Evolutionary conservation across 306 rosid species (phyloP), one percentile per base, ranked within the genome.

Genomic region (Vicia villosa): DNA sequence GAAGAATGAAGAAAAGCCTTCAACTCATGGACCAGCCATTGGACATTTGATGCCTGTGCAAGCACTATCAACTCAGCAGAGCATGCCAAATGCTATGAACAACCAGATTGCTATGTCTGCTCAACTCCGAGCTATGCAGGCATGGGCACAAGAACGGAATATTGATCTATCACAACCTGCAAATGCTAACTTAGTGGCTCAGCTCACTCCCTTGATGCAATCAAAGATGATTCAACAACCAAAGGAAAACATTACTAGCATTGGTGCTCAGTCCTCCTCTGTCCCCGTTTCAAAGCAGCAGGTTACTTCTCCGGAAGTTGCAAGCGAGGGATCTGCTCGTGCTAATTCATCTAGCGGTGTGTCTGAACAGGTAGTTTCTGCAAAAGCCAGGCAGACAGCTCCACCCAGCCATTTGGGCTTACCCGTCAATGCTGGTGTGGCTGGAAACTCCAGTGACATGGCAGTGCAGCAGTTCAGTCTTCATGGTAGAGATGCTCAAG

Each of bases 161-260:
- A 88, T 93, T 69, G 96, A 94, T 83, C 87, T 88, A 69, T 84
- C 95, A 22, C 77, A 82, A 68, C 98, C 97, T 64, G 79, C 86
- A 73, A 88, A 86, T 85, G 93, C 86, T 68, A 79, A 77, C 77
- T 66, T 88, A 69, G 62, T 88, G 86, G 83, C 90, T 26, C 96
- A 86, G 82, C 82, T 94, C 74, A 76, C 85, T 72, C 92, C 90
- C 12, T 36, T 88, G 68, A 69, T 90, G 84, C 97, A 90, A 54
- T 72, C 98, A 62, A 90, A 90, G 73, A 86, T 86, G 87, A 76
- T 46, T 52, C 77, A 84, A 46, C 98, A 88, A 63, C 90, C 74
- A 63, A 90, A 88, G 71, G 76, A 81, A 58, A 88, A 84, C 42
- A 91, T 86, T 60, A 66, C 80, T 72, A 86, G 81, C 57, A 20